Base-by-base conservation (phyloP, 2,329 filamentous ascomycete species). In the Botrytis aclada region DNA sequence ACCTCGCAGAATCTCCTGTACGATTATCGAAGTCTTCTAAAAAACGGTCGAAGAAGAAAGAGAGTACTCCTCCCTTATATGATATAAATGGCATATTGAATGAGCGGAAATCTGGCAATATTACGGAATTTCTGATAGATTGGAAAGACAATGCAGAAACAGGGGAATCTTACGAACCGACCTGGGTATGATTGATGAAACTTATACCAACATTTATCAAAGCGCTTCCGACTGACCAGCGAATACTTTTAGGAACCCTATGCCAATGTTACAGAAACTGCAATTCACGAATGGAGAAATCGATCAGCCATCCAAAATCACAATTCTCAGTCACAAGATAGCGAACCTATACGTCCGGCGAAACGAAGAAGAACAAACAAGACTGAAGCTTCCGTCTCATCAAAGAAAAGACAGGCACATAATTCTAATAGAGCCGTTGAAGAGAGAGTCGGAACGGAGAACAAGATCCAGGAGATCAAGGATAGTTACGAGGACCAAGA, bases 131-230 rank as follows among this genome's bases (percentile, higher is more conserved):
- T 76, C 78, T 83, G 4, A 84, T 90, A 70, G 85, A 89, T 77
- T 90, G 89, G 89, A 84, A 83, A 65, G 84, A 86, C 73, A 81
- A 89, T 77, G 80, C 83, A n/a, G 74, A 76, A 3, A 87, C 86
- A 56, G 86, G 86, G 29, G 78, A 84, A 74, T 74, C 75, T 1
- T 90, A 85, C 77, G 72, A 80, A 4, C 85, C 84, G 16, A 85
- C 81, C 65, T 90, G 89, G 89, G 88, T 86, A 83, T 47, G 81
- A 51, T 56, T 56, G 51, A 29, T 32, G 22, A 16, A 75, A 58
- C 25, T 41, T 10, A 16, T 29, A 10, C 39, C 25, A 45, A 20
- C 29, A 32, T n/a, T 58, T 69, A 18, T 18, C 37, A 65, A 32
- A 47, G 34, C 16, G 56, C 7, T 56, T 43, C 10, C 39, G 14